These are phyloP conservation scores for Paraglomus brasilianum DNA, from an alignment of 192 early-diverging fungal genomes.

Conservation along the genomic window DNA sequence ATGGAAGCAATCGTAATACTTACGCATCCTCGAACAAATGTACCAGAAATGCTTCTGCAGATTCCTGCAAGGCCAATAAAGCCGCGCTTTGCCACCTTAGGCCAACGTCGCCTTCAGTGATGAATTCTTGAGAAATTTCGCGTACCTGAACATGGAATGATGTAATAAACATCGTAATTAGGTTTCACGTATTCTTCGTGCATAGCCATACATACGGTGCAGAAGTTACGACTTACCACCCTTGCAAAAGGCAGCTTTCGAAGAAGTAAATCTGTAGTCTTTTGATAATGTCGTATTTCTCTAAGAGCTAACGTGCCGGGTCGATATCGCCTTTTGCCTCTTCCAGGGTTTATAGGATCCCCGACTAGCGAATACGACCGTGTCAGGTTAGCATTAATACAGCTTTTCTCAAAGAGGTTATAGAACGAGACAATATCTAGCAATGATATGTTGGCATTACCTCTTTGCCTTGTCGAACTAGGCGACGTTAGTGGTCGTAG, in stretches of 20 bases:
- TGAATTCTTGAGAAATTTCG: constrained; percentile 60
- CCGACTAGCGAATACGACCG: no score
- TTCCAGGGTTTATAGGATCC: no score
- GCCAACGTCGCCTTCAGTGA: constrained; percentile 41
- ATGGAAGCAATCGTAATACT: constrained; percentile 27
- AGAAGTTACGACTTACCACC: constrained; percentile 64
- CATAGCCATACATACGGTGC: background rate
- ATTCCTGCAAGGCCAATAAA: constrained; percentile 78
- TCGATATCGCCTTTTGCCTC: constrained; percentile 50
- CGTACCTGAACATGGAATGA: constrained; percentile 44
- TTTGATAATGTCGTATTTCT: constrained; percentile 86
- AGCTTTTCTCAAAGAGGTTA: no score
- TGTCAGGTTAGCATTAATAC: no score
- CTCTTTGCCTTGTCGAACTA: no score
- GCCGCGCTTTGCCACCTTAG: constrained; percentile 75
- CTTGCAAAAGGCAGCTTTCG: constrained; percentile 87
- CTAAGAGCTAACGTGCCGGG: constrained; percentile 80
- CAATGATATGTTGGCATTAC: no score
- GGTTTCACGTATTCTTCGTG: background rate
- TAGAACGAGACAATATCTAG: no score
- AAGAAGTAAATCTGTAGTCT: constrained; percentile 73
- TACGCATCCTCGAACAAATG: constrained; percentile 90
- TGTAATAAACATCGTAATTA: background rate
- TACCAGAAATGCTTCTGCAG: constrained; percentile 77
- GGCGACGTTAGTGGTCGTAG: no score